A percentile compares a stretch with the other conserved stretches of the same genome.
Evolutionary conservation across 495 filamentous ascomycete species (phyloP).

Genomic region (Oidiodendron maius): DNA sequence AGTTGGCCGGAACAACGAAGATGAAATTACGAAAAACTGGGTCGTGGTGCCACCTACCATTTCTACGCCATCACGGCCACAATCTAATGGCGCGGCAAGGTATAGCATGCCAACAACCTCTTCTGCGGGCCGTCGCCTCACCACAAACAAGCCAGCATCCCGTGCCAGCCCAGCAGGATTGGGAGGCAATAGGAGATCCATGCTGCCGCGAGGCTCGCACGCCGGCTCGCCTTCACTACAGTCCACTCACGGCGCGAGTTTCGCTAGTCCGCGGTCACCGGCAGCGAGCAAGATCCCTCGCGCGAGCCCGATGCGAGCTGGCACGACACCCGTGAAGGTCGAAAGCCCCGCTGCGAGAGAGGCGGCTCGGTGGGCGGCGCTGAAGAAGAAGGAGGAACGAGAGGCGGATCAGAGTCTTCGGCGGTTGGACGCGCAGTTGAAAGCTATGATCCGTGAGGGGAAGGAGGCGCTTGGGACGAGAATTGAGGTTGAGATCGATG

Average conservation of each 20-base stretch:
- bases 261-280: conserved; percentile 40
- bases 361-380: conserved; percentile 60
- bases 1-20: conserved; percentile 39
- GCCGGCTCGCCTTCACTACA: conserved; percentile 37
- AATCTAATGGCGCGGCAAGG: conserved; percentile 8
- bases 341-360: conserved; percentile 45
- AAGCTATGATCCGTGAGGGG: conserved; percentile 82
- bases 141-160: conserved; percentile 8
- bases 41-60: conserved; percentile 52
- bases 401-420: conserved; percentile 74
- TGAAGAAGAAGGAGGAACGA: conserved; percentile 61
- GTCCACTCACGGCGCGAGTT: conserved; percentile 42
- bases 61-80: conserved; percentile 10
- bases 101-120: conserved; percentile 17
- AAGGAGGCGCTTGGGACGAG: conserved; percentile 80
- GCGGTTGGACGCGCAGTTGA: conserved; percentile 69
- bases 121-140: conserved; percentile 7
- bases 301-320: conserved; percentile 4
- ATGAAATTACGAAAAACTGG: conserved; percentile 61
- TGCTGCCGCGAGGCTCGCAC: conserved; percentile 36
- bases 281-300: conserved; percentile 18
- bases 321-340: neutral
- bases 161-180: conserved; percentile 24
- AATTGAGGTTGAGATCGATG: conserved; percentile 60
- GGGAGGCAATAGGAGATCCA: conserved; percentile 24